Evolutionary conservation across 1,284 basidiomycete genomes (phyloP), one percentile per base, ranked within the genome.

Genomic region (Coniferiporia sulphurascens): DNA sequence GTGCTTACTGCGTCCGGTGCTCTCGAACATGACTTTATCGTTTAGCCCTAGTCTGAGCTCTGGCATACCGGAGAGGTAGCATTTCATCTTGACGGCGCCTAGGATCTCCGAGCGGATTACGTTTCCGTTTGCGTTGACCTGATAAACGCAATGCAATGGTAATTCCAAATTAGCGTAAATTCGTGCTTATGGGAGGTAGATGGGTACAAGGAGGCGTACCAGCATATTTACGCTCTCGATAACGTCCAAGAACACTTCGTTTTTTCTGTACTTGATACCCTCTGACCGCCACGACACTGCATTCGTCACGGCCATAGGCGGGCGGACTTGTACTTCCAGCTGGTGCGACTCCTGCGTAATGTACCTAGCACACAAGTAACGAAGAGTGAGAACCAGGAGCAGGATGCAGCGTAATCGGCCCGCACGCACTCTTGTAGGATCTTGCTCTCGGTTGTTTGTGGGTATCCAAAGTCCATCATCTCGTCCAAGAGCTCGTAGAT

Each of bases 391-490:
- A 10, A 41, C 38, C 41, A n/a, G n/a, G n/a, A n/a, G n/a, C n/a
- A n/a, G n/a, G 27, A 32, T 34, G 9, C 32, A 8, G 44, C 13
- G 38, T 41, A 52, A 13, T 62, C n/a, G n/a, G n/a, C n/a, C n/a
- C 62, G 48, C 48, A 79, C 88, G 66, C 65, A 93, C 88, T 98
- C 97, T 75, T 98, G 96, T 59, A 99, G 75, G 67, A 99, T 99
- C 81, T 99, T 99, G 80, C 91, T 95, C 78, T 99, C 97, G 21
- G 97, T 99, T 32, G 97, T 99, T 74, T 99, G 97, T 0, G 96
- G 96, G 72, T 93, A 98, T 12, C 97, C 97, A 76, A 98, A 99
- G 78, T 99, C 96, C 95, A 99, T 98, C 94, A 99, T 98, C 79
- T 99, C 96, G 71, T 99, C 97, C 76, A 99, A 83, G 54, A 99